Evolutionary conservation across 345 rosid species (phyloP), one percentile per base, ranked within the genome.

Genomic region (Bruguiera parviflora): DNA sequence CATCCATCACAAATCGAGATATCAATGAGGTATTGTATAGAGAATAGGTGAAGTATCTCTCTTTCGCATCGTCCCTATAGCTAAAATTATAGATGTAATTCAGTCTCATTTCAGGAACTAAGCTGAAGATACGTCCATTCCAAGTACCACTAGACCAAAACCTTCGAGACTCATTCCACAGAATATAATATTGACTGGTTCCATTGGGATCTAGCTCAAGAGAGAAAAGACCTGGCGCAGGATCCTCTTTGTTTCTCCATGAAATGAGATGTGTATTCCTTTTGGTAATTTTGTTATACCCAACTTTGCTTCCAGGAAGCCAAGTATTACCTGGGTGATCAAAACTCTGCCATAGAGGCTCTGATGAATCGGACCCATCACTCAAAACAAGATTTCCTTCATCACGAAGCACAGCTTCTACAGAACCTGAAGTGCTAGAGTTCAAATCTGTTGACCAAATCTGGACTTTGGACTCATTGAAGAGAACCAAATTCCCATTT

Each of bases 21-120:
- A 66, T 3, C 13, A 57, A 15, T 1, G 71, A 57, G 0, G 5
- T 5, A 67, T 72, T 68, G 35, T 63, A 66, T 8, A 81, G 27
- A 22, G 68, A 68, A 66, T 75, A 81, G n/a, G 71, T 63, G 66
- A 81, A 81, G 64, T 75, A 81, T 43, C 73, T 75, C 43, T 78
- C 82, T 11, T 78, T 75, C 46, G 66, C 69, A 19, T 72, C 67
- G 8, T 28, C 4, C 3, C 21, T 6, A 58, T 52, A 81, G 58
- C 62, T 72, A 61, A 58, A 78, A 21, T 78, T 75, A 56, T 4
- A 72, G 47, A 70, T 13, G 63, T 51, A 60, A 51, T 64, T 70
- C 55, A 39, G 0, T 13, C 57, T 64, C 78, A 75, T 78, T 49
- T 66, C 82, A 62, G 84, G 81, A 49, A 81, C 61, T 9, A 0